These are phyloP conservation scores for Astragalus glycyphyllos DNA, from an alignment of 306 rosid genomes.

Conservation along the genomic window DNA sequence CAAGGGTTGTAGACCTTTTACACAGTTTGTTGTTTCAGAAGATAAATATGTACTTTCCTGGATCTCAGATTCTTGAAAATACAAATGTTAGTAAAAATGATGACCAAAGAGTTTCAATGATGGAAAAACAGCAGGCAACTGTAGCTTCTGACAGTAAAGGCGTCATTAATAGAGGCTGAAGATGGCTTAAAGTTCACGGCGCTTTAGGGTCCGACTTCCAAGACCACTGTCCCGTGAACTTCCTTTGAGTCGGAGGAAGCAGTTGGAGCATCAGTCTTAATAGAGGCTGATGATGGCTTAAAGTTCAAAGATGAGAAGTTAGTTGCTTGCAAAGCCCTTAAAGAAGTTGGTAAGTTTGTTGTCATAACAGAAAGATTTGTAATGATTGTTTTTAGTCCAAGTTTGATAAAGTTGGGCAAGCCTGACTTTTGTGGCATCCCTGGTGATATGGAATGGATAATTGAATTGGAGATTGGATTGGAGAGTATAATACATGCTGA, in stretches of 20 bases:
- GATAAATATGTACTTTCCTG: too few relatives aligned
- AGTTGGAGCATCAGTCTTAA: slow-evolving; percentile 71
- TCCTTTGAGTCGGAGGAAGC: slow-evolving; percentile 91
- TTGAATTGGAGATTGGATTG: slow-evolving; percentile 76
- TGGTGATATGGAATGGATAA: slow-evolving; percentile 70
- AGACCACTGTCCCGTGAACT: slow-evolving; percentile 67
- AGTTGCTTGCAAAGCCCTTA: slow-evolving; percentile 78
- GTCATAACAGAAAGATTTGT: slow-evolving; percentile 69
- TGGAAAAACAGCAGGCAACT: slow-evolving; percentile 71
- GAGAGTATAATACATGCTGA: slow-evolving; percentile 81
- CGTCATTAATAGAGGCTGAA: too few relatives aligned
- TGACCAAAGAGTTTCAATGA: slow-evolving; percentile 73
- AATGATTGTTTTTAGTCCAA: slow-evolving; percentile 63
- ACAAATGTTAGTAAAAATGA: slow-evolving; percentile 43
- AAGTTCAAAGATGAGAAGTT: slow-evolving; percentile 77
- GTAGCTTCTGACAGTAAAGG: slow-evolving; percentile 75
- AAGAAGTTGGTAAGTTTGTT: slow-evolving; percentile 79
- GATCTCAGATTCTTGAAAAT: too few relatives aligned
- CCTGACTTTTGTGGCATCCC: slow-evolving; percentile 81
- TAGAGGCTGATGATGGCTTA: slow-evolving; percentile 68
- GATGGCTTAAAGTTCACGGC: too few relatives aligned
- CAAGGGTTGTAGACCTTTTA: too few relatives aligned
- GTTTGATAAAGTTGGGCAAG: slow-evolving; percentile 69
- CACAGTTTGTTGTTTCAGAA: too few relatives aligned
- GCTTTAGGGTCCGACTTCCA: slow-evolving; percentile 75